Base-by-base conservation (phyloP, 2,329 filamentous ascomycete species). In the Verruconis gallopava region DNA sequence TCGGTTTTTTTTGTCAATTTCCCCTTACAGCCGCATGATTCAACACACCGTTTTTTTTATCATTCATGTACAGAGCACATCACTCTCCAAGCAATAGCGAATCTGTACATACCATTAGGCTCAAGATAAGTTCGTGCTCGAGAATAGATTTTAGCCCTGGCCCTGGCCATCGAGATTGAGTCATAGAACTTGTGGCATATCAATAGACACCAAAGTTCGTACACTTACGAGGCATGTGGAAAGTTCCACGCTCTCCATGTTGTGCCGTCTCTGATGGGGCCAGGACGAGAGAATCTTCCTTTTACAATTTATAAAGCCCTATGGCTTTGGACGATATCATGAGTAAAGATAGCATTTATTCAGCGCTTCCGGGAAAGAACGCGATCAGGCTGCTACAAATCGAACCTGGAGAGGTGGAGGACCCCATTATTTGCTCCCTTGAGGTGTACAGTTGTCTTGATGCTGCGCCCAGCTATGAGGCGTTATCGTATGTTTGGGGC, bases 401-500 rank as follows among this genome's bases (percentile, higher is more conserved):
- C 25, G 25, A 9, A n/a, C 25, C 25, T 9, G 25, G 9, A 30
- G 25, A 30, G 25, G 9, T n/a, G 6, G 25, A n/a, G n/a, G 25
- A 30, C n/a, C 9, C 6, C n/a, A 30, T 30, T 9, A 30, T 9
- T 9, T 30, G 25, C n/a, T 30, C 25, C 9, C 25, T 30, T 9
- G 25, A 30, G 6, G 25, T 30, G 25, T n/a, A 30, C 25, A 30
- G n/a, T 9, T 9, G n/a, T 9, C 25, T 30, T 9, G n/a, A 30
- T n/a, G n/a, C 9, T 30, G 25, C 25, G 9, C 25, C 25, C 6
- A n/a, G 6, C n/a, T 36, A 11, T 15, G 33, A 36, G 33, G 33
- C 33, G 6, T 15, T 36, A 11, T 36, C 33, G 33, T 36, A 36
- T 18, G 33, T 36, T 9, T 36, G 33, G 33, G 33, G 33, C 33